Percentiles rank a stretch among this genome's conserved stretches.
These are phyloP conservation scores for Nakaseomyces sp. DNA, from an alignment of 1,139 yeast genomes.

Conservation along the genomic window DNA sequence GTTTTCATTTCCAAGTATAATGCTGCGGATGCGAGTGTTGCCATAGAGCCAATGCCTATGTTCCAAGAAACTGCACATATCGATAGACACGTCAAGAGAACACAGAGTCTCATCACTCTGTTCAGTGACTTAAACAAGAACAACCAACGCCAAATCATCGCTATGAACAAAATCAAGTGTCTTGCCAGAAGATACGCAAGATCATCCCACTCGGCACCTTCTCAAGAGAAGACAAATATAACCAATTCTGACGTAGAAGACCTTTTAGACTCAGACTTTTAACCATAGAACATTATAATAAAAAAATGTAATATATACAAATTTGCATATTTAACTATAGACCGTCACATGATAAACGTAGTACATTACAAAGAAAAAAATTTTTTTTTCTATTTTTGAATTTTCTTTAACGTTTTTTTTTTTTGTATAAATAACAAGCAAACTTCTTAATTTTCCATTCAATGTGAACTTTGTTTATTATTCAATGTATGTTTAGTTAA, in stretches of 20 bases:
- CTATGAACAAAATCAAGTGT: conserved; percentile 24
- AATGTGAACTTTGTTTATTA: not conserved
- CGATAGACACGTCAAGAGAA: conserved; percentile 18
- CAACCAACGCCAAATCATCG: conserved; percentile 16
- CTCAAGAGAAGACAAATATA: not conserved
- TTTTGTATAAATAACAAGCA: not conserved
- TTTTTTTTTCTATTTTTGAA: not conserved
- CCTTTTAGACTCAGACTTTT: conserved; percentile 5
- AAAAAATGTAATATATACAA: too few species aligned
- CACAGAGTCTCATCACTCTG: conserved; percentile 11
- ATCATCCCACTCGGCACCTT: not conserved
- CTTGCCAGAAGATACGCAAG: conserved; percentile 15
- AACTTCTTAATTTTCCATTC: not conserved
- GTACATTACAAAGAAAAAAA: not conserved
- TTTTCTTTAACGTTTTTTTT: not conserved
- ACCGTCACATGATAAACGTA: not conserved
- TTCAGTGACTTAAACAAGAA: conserved; percentile 15
- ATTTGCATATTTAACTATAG: too few species aligned
- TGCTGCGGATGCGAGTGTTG: conserved; percentile 16
- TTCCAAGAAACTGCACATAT: conserved; percentile 9
- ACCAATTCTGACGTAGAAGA: conserved; percentile 6
- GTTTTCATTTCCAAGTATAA: conserved; percentile 18
- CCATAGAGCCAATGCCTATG: conserved; percentile 21
- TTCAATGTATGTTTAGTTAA: not conserved
- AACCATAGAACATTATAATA: too few species aligned